A percentile compares a stretch with the other conserved stretches of the same genome.
Conservation (phyloP, 495 filamentous ascomycete species). For the Penicillium coprophilum region DNA sequence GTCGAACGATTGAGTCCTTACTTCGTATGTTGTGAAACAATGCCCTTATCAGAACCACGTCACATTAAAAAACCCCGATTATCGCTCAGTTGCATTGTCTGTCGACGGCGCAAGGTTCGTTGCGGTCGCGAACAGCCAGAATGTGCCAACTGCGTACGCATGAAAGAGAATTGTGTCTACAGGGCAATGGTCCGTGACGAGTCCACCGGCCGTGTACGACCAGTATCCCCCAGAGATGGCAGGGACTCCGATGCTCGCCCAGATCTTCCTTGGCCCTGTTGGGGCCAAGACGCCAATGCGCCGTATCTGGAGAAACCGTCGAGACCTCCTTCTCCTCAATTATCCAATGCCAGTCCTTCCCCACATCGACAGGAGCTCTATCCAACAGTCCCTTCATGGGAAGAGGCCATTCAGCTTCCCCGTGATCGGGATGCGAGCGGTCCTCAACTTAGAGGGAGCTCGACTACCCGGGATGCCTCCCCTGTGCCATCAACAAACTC, state of each 20-base stretch:
- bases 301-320: too few species aligned
- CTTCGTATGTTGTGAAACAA: neutral
- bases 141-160: conserved; percentile 28
- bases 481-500: neutral
- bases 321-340: too few species aligned
- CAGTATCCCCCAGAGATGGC: neutral
- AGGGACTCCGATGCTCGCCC: too few species aligned
- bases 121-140: conserved; percentile 27
- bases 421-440: too few species aligned
- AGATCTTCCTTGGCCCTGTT: too few species aligned
- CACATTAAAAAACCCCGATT: conserved; percentile 25
- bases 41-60: neutral
- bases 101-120: conserved; percentile 29
- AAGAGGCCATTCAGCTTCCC: neutral
- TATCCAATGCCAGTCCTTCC: too few species aligned
- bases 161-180: conserved; percentile 19
- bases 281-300: too few species aligned
- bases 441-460: neutral
- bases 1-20: neutral
- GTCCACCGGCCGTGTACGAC: neutral
- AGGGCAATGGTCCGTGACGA: too few species aligned
- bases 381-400: neutral
- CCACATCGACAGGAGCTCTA: neutral
- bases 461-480: neutral
- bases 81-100: conserved; percentile 26